Percentiles rank a stretch among this genome's conserved stretches.
phyloP scores from a whole-genome alignment of 192 early-diverging fungal species.

The Dimargaris cristalligena region DNA sequence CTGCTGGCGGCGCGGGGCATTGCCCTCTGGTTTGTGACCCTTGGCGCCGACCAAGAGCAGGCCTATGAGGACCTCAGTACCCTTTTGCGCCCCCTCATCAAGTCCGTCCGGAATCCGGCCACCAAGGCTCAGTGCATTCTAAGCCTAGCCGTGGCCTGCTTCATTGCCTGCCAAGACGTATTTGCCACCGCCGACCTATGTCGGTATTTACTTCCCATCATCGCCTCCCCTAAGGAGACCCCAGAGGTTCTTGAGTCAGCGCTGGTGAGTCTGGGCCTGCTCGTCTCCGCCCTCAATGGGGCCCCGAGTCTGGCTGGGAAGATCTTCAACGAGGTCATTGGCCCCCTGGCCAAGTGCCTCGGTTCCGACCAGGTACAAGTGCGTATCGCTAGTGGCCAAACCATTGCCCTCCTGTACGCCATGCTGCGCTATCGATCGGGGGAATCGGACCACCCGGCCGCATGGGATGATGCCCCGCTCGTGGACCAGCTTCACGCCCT shows the following conservation, averaged over 20 bases:
- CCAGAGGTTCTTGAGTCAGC: slow-evolving; percentile 4
- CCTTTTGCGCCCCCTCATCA: slow-evolving; percentile 2
- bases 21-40: slow-evolving; percentile 7
- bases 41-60: not conserved
- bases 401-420: slow-evolving; percentile 45
- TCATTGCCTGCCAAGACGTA: not conserved
- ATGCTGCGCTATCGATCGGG: slow-evolving; percentile 2
- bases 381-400: slow-evolving; percentile 38
- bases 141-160: slow-evolving; percentile 8
- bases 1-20: slow-evolving; percentile 8
- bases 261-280: slow-evolving; percentile 8
- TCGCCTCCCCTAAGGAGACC: not conserved
- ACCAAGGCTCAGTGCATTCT: slow-evolving; percentile 10
- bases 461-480: slow-evolving; percentile 12
- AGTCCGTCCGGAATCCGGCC: not conserved
- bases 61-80: not conserved
- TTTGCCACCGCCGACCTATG: not conserved
- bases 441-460: not conserved
- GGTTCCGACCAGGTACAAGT: slow-evolving; percentile 35
- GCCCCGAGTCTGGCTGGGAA: not conserved
- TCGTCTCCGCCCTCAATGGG: not conserved
- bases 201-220: not conserved
- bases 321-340: not conserved
- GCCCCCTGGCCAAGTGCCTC: slow-evolving; percentile 21
- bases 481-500: slow-evolving; percentile 25